Evolutionary conservation across 139 green algal species (phyloP), one percentile per base, ranked within the genome.

Genomic region (Chlorella sorokiniana): DNA sequence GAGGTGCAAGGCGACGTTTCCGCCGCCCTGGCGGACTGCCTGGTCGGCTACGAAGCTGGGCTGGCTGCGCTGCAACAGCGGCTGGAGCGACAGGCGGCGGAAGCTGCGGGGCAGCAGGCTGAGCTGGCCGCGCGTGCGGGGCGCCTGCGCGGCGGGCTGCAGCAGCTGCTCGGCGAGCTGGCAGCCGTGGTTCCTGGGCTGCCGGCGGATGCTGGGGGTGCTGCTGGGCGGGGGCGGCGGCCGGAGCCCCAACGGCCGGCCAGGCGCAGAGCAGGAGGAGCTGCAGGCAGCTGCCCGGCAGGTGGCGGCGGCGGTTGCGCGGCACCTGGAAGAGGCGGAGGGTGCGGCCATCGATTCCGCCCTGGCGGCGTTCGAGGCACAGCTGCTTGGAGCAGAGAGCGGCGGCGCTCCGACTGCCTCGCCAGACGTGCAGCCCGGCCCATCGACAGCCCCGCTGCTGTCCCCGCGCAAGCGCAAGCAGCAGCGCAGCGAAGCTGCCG

Each of bases 1-100:
- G 27, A 77, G 44, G 78, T 83, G 45, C 40, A 83, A 11, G 52
- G 78, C 10, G 78, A 83, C 42, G 51, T 83, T 10, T 33, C 45
- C 27, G 40, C 31, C 0, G 45, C 65, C 27, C 45, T 37, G 10
- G 45, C 78, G 6, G 67, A 83, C 4, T 77, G 48, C 37, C 48
- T 69, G 45, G 62, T 48, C 27, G 27, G 51, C 37, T 83, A 44
- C 27, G 78, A 76, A 29, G 37, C 48, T 0, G 65, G 67, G 3
- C 35, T 83, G 65, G 65, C 65, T 6, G 5, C 48, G 7, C 51
- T 76, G 0, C 38, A 54, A 37, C 35, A 69, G 38, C 78, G 69
- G 78, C 52, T 77, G 78, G 45, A 61, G 37, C 40, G 41, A 4
- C 20, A 64, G 25, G 25, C 78, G 0, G 68, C 35, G 8, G 68